Base-by-base conservation (phyloP, 495 filamentous ascomycete species). In the Talaromyces stipitatus region DNA sequence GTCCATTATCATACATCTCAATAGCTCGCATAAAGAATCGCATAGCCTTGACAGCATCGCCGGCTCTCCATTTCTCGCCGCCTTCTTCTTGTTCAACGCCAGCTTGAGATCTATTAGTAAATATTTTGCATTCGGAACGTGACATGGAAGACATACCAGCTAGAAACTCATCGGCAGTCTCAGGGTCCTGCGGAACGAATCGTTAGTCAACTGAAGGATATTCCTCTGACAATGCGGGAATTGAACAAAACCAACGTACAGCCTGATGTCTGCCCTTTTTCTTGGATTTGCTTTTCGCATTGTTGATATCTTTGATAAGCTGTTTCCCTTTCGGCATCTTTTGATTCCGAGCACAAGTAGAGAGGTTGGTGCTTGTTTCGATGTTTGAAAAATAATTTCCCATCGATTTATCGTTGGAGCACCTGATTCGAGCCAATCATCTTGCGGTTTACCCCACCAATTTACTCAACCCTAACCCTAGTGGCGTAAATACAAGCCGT, bases 1-100 rank as follows among this genome's bases (percentile, higher is more conserved):
- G 61, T 8, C 82, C 85, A n/a, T 77, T 75, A 55, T 82, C 78
- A 59, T 88, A 89, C 47, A 72, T 77, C 28, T 81, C 74, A 52
- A 88, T 80, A n/a, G 85, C 86, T 57, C 82, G 74, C 61, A 81
- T 69, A 64, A 87, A 88, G 66, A 87, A 87, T 36, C 86, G 77
- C 61, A 81, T 75, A 0, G 85, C 82, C 64, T 89, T 89, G 50
- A 74, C 82, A 12, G 83, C 79, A 67, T 89, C 86, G 27, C 85
- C 85, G 30, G 82, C 85, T 12, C 85, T 75, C 85, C 85, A 88
- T 78, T 89, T 89, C 65, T 85, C 85, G 22, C 84, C 85, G 3
- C 80, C 79, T 66, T 86, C 82, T 71, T 89, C 86, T 33, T 82
- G 72, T 47, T 83, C 79, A 27, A 88, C 85, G 23, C 85, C 85